Conservation (phyloP, 495 filamentous ascomycete genomes). For the Endocarpon pusillum region DNA sequence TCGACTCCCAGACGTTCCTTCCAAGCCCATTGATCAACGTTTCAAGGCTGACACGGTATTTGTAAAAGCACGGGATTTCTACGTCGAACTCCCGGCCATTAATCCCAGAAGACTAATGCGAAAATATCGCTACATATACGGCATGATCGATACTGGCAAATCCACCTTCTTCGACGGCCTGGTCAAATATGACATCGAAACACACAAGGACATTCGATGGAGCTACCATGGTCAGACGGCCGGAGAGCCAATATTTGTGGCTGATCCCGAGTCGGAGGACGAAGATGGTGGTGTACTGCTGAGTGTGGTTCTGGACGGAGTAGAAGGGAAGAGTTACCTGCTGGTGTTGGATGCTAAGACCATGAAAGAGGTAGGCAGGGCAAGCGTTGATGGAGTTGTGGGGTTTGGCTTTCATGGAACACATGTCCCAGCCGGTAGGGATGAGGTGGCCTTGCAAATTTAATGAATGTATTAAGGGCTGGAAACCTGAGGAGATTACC, state of each 20-base stretch:
- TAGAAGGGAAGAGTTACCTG: conserved; percentile 45
- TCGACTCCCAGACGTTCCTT: conserved; percentile 24
- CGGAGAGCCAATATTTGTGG: conserved; percentile 58
- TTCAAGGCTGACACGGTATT: conserved; percentile 19
- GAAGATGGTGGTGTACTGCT: conserved; percentile 62
- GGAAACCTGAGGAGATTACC: too few relatives aligned
- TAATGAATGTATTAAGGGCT: too few relatives aligned
- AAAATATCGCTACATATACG: conserved; percentile 49
- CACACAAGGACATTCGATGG: conserved; percentile 34
- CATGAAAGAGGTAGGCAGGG: conserved; percentile 49
- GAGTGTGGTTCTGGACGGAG: conserved; percentile 54
- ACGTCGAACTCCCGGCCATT: conserved; percentile 49
- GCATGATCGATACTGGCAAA: conserved; percentile 34
- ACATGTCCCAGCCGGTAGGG: conserved; percentile 23
- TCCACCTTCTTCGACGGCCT: conserved; percentile 49
- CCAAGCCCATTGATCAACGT: conserved; percentile 2
- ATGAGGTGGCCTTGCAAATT: neutral
- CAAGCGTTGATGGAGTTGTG: conserved; percentile 41
- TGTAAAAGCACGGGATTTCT: conserved; percentile 14
- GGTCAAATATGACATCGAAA: conserved; percentile 47
- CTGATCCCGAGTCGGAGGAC: conserved; percentile 19
- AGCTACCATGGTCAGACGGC: conserved; percentile 44
- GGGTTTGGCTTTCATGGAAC: conserved; percentile 58
- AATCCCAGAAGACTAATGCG: conserved; percentile 38
- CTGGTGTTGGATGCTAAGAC: conserved; percentile 48